Evolutionary conservation across 305 asterid species (phyloP).

Genomic region (Plantago coronopus): DNA sequence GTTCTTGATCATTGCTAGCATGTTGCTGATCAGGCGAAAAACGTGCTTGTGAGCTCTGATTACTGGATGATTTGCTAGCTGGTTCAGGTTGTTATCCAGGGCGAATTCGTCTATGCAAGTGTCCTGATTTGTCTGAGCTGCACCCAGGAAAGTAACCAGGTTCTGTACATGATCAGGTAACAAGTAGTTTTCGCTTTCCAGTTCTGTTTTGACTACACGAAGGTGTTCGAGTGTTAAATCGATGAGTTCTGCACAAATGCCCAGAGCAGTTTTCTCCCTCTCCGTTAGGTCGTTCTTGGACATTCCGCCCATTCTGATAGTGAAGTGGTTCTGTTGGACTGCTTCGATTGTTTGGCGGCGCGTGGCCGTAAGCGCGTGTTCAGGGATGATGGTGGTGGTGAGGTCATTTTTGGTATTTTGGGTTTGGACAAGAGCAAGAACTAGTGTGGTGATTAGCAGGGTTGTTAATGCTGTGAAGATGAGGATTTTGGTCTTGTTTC

Average conservation of each 20-base stretch:
- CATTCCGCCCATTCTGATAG: conserved; percentile 31
- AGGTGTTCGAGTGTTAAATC: conserved; percentile 49
- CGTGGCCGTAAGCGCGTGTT: conserved; percentile 39
- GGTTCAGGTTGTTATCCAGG: conserved; percentile 32
- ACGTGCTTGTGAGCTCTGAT: conserved; percentile 32
- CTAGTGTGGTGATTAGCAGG: conserved; percentile 25
- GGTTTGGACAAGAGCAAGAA: conserved; percentile 26
- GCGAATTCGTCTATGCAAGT: conserved; percentile 66
- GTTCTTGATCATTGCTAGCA: conserved; percentile 43
- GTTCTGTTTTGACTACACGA: conserved; percentile 23
- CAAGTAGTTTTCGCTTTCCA: conserved; percentile 30
- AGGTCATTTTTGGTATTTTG: conserved; percentile 5
- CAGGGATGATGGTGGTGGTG: conserved; percentile 24
- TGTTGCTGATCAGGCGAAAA: conserved; percentile 46
- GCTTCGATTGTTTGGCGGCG: conserved; percentile 47
- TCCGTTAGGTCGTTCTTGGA: conserved; percentile 23
- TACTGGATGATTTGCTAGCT: conserved; percentile 2
- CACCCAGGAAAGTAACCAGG: conserved; percentile 37
- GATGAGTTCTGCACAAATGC: conserved; percentile 44
- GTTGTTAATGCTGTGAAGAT: conserved; percentile 23
- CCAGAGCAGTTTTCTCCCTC: conserved; percentile 42
- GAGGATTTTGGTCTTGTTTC: conserved; percentile 16
- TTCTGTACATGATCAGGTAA: conserved; percentile 32
- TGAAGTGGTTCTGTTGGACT: conserved; percentile 41
- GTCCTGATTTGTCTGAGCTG: conserved; percentile 59